Evolutionary conservation across 140 eudicot genomes (phyloP).

Genomic region (Erigeron philadelphicus): DNA sequence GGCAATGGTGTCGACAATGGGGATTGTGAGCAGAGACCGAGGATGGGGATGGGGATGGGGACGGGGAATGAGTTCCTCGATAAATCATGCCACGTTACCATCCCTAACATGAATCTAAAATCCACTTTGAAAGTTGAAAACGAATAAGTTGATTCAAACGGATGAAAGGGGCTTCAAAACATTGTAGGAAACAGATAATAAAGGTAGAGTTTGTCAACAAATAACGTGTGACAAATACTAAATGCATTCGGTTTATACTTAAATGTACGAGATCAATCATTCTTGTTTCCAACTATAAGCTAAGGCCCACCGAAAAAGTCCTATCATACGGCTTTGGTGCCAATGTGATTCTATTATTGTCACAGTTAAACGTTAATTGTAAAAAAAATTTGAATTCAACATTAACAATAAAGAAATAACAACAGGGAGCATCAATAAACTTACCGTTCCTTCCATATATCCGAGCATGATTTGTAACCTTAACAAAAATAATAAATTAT

Average conservation of each 20-base stretch:
- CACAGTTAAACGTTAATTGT: no score
- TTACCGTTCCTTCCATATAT: slow-evolving; percentile 74
- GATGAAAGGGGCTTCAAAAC: neutral
- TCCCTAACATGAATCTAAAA: neutral
- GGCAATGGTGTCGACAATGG: no score
- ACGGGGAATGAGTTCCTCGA: no score
- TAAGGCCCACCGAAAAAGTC: neutral
- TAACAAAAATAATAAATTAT: neutral
- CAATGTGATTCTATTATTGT: no score
- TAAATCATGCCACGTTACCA: no score
- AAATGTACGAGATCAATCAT: neutral
- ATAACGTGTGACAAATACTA: no score
- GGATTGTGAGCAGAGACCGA: no score
- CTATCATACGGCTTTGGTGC: neutral
- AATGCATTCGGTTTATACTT: neutral
- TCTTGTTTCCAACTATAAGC: neutral
- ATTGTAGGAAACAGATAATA: neutral
- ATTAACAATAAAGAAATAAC: neutral
- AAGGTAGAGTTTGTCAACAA: neutral
- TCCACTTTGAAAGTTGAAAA: neutral
- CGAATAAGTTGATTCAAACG: neutral
- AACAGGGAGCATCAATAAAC: neutral
- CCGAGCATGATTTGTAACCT: slow-evolving; percentile 74
- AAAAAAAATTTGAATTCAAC: neutral
- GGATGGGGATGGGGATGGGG: no score